phyloP scores from a whole-genome alignment of 768 basidiomycete species.

The Guyanaporus albipodus region DNA sequence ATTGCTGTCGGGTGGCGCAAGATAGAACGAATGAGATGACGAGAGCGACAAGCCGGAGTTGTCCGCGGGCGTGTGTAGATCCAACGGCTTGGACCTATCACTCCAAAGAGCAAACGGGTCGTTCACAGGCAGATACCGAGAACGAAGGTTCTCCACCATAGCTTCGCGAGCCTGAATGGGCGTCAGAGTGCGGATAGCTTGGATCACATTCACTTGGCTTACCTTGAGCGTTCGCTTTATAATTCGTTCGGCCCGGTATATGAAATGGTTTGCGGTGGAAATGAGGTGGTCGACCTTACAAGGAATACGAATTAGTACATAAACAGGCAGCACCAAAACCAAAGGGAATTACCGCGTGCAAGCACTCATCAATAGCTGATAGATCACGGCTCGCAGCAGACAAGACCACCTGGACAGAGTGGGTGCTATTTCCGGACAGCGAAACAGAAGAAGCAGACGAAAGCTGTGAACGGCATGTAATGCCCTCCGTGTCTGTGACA shows the following conservation, averaged over 20 bases:
- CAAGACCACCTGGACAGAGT: slow-evolving; percentile 46
- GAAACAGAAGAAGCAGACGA: slow-evolving; percentile 1
- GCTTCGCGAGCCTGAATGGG: slow-evolving; percentile 44
- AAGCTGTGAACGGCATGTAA: slow-evolving; percentile 13
- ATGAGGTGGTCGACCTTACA: slow-evolving; percentile 55
- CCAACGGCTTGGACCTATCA: background rate
- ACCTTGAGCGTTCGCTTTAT: slow-evolving; percentile 56
- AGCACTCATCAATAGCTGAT: slow-evolving; percentile 47
- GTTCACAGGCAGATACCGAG: slow-evolving; percentile 20
- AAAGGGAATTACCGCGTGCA: slow-evolving; percentile 46
- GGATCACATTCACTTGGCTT: slow-evolving; percentile 10
- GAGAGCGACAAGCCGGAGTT: slow-evolving; percentile 1
- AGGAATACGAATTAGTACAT: slow-evolving; percentile 4
- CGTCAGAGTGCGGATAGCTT: background rate
- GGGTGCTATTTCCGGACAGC: slow-evolving; percentile 37
- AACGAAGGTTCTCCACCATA: slow-evolving; percentile 43
- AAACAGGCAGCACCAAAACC: slow-evolving; percentile 6
- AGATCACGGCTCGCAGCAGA: slow-evolving; percentile 56
- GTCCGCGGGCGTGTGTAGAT: background rate
- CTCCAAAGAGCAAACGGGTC: slow-evolving; percentile 22
- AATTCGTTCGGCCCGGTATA: slow-evolving; percentile 54
- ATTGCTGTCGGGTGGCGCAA: slow-evolving; percentile 17
- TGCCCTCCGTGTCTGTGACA: slow-evolving; percentile 25
- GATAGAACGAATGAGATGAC: slow-evolving; percentile 17
- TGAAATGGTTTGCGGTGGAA: slow-evolving; percentile 49